A percentile compares a stretch with the other conserved stretches of the same genome.
These are phyloP conservation scores for Kwoniella bestiolae DNA, from an alignment of 768 basidiomycete species.

Conservation along the genomic window DNA sequence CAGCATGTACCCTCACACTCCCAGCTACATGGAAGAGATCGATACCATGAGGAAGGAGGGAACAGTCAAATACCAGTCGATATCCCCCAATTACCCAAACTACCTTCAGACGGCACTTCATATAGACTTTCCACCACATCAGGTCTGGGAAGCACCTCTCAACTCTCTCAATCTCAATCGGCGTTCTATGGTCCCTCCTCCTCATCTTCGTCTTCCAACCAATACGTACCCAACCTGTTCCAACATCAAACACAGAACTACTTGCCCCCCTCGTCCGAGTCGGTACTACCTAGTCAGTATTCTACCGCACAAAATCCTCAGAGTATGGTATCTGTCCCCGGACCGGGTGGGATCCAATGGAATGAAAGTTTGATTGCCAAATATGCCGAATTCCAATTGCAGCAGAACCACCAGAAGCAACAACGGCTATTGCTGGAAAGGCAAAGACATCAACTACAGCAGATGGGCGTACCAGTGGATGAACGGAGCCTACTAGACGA, in stretches of 20 bases:
- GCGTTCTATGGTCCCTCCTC: slow-evolving; percentile 3
- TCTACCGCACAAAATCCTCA: background rate
- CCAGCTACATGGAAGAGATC: no score
- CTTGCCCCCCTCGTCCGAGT: background rate
- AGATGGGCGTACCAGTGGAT: slow-evolving; percentile 46
- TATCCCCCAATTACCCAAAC: slow-evolving; percentile 13
- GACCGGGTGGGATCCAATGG: slow-evolving; percentile 16
- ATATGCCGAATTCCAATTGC: slow-evolving; percentile 52
- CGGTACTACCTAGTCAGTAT: background rate
- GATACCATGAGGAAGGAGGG: background rate
- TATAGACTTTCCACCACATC: slow-evolving; percentile 11
- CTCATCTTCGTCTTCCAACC: background rate
- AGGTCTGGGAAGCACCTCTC: background rate
- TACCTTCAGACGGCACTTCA: slow-evolving; percentile 8
- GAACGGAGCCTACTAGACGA: slow-evolving; percentile 45
- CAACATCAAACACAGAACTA: background rate
- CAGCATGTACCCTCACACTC: no score
- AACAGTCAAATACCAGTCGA: background rate
- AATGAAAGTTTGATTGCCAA: slow-evolving; percentile 34
- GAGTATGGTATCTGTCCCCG: background rate
- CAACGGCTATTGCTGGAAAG: slow-evolving; percentile 43
- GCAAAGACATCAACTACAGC: slow-evolving; percentile 46
- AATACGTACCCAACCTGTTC: background rate
- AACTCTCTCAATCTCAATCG: background rate
- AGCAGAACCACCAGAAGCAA: slow-evolving; percentile 52